Conservation (phyloP, 2,329 filamentous ascomycete genomes). For the Beauveria bassiana region DNA sequence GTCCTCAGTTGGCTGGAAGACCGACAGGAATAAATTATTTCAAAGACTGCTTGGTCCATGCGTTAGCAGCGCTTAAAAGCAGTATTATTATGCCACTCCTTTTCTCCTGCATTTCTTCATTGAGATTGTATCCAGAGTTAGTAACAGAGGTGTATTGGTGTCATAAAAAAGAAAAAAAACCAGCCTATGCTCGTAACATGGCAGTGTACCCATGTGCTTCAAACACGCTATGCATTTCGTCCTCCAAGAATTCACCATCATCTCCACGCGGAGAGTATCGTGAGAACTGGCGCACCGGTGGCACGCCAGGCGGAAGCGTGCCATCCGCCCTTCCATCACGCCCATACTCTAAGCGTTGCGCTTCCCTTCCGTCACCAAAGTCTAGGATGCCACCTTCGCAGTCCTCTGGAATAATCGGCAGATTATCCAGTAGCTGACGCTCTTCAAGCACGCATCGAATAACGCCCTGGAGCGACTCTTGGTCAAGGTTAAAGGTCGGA, state of each 20-base stretch:
- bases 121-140: background rate
- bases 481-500: slow-evolving; percentile 36
- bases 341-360: slow-evolving; percentile 21
- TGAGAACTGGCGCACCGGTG: slow-evolving; percentile 23
- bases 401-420: slow-evolving; percentile 26
- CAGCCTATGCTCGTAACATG: slow-evolving; percentile 3
- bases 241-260: slow-evolving; percentile 28
- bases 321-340: slow-evolving; percentile 32
- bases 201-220: background rate
- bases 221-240: slow-evolving; percentile 15
- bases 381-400: slow-evolving; percentile 33
- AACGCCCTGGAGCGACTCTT: slow-evolving; percentile 36
- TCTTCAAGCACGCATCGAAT: slow-evolving; percentile 31
- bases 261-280: slow-evolving; percentile 34
- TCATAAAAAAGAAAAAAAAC: background rate
- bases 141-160: background rate
- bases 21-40: too few relatives aligned
- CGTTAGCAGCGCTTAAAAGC: background rate
- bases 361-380: slow-evolving; percentile 31
- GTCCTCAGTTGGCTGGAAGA: too few relatives aligned
- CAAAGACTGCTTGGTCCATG: background rate
- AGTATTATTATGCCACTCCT: background rate
- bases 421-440: slow-evolving; percentile 25
- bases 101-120: background rate
- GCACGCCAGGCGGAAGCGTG: slow-evolving; percentile 23